A percentile compares a stretch with the other conserved stretches of the same genome.
Evolutionary conservation across 2,329 filamentous ascomycete genomes (phyloP).

Genomic region (Pseudogymnoascus verrucosus): DNA sequence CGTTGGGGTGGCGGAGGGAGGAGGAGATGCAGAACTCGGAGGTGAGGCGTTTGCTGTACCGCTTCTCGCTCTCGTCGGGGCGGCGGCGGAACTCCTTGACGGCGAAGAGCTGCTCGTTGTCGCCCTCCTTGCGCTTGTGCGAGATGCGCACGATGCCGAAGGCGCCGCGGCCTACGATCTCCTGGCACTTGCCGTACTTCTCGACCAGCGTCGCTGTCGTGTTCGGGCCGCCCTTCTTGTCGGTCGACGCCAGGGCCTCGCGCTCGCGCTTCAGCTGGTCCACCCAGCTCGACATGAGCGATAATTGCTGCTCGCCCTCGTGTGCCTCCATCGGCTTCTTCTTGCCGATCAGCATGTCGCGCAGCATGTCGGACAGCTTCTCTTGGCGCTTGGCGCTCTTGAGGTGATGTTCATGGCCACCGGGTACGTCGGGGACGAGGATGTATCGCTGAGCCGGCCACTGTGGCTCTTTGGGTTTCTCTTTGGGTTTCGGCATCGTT

Average conservation of each 20-base stretch:
- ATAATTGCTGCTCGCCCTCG: slow-evolving; percentile 70
- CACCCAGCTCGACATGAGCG: slow-evolving; percentile 91
- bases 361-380: slow-evolving; percentile 87
- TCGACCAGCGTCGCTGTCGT: slow-evolving; percentile 75
- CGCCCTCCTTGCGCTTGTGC: slow-evolving; percentile 82
- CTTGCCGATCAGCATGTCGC: slow-evolving; percentile 71
- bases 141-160: slow-evolving; percentile 97
- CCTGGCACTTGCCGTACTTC: slow-evolving; percentile 98
- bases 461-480: slow-evolving; percentile 22
- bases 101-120: slow-evolving; percentile 83
- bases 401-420: slow-evolving; percentile 78
- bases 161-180: slow-evolving; percentile 89
- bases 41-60: slow-evolving; percentile 94
- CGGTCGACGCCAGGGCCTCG: slow-evolving; percentile 60
- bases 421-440: slow-evolving; percentile 44
- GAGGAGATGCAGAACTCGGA: slow-evolving; percentile 98
- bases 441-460: slow-evolving; percentile 40
- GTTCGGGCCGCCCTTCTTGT: slow-evolving; percentile 70
- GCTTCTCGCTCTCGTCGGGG: slow-evolving; percentile 90
- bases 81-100: slow-evolving; percentile 96
- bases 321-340: slow-evolving; percentile 55
- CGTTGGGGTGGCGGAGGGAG: slow-evolving; percentile 90
- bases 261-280: slow-evolving; percentile 87
- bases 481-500: slow-evolving; percentile 21
- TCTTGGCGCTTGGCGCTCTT: slow-evolving; percentile 88